Evolutionary conservation across 768 basidiomycete genomes (phyloP).

Genomic region (Paxillus rubicundulus): DNA sequence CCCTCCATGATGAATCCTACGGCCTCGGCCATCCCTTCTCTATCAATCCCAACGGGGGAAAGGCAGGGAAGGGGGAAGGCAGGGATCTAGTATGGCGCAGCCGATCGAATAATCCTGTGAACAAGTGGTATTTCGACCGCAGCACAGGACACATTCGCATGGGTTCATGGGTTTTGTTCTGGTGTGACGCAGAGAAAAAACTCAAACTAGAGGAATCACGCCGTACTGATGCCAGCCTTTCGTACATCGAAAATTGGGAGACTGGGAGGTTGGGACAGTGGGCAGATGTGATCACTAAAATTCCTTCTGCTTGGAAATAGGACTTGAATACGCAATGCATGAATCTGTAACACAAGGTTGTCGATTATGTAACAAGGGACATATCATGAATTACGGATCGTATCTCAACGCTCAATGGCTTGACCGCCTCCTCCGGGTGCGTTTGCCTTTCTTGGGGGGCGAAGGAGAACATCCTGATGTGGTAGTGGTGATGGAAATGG

Average conservation of each 20-base stretch:
- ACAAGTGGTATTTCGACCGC: conserved; percentile 99
- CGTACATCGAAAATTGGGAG: conserved; percentile 78
- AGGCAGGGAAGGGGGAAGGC: conserved; percentile 86
- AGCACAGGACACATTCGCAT: conserved; percentile 86
- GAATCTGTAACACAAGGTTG: conserved; percentile 9
- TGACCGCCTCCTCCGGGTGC: conserved; percentile 28
- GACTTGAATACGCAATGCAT: conserved; percentile 1
- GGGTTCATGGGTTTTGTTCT: conserved; percentile 91
- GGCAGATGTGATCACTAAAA: conserved; percentile 63
- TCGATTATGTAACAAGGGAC: too few relatives aligned
- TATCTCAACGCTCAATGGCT: conserved; percentile 18
- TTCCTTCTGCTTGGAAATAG: conserved; percentile 78
- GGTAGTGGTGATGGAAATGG: conserved; percentile 23
- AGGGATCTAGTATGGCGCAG: conserved; percentile 95
- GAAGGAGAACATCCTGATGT: conserved; percentile 25
- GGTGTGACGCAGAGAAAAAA: conserved; percentile 95
- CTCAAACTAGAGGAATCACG: conserved; percentile 68
- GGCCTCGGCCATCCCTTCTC: conserved; percentile 92
- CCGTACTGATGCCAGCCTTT: conserved; percentile 59
- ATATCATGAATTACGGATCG: too few relatives aligned
- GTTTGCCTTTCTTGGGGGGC: conserved; percentile 30
- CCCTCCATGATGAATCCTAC: conserved; percentile 96
- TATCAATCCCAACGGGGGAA: conserved; percentile 92
- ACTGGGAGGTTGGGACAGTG: conserved; percentile 65
- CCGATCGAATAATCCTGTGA: conserved; percentile 90